Conservation (phyloP, 2,329 filamentous ascomycete genomes). For the Periconia digitata region DNA sequence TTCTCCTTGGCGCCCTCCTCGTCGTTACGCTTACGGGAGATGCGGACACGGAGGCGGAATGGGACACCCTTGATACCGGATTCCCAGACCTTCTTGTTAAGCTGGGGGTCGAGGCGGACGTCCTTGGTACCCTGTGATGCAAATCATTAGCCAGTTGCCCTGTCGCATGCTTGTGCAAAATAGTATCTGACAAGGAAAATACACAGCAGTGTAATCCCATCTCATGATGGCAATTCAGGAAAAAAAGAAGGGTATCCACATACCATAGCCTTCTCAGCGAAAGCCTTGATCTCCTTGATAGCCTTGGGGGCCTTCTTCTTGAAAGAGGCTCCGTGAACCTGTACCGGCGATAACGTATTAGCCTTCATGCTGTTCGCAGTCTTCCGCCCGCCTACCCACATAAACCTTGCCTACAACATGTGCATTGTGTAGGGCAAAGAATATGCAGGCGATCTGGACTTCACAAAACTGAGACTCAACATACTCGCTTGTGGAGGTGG, state of each 20-base stretch:
- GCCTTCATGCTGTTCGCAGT: conserved; percentile 52
- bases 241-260: conserved; percentile 40
- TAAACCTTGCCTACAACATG: neutral
- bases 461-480: conserved; percentile 72
- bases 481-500: conserved; percentile 99
- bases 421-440: neutral
- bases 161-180: neutral
- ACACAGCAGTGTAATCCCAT: neutral
- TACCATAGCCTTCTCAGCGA: conserved; percentile 96
- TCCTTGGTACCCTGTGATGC: conserved; percentile 80
- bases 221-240: neutral
- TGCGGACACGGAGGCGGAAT: conserved; percentile 95
- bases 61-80: conserved; percentile 97
- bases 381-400: conserved; percentile 63
- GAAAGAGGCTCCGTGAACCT: conserved; percentile 97
- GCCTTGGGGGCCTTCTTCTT: conserved; percentile 99
- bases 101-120: conserved; percentile 95
- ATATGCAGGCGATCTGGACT: conserved; percentile 54
- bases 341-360: conserved; percentile 51
- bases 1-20: conserved; percentile 99
- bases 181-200: conserved; percentile 2
- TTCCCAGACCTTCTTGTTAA: conserved; percentile 99
- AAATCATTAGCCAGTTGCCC: conserved; percentile 16
- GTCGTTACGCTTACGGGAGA: conserved; percentile 99
- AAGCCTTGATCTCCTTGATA: conserved; percentile 99